These are phyloP conservation scores for Aspergillus niger DNA, from an alignment of 2,329 filamentous ascomycete genomes.

Conservation along the genomic window DNA sequence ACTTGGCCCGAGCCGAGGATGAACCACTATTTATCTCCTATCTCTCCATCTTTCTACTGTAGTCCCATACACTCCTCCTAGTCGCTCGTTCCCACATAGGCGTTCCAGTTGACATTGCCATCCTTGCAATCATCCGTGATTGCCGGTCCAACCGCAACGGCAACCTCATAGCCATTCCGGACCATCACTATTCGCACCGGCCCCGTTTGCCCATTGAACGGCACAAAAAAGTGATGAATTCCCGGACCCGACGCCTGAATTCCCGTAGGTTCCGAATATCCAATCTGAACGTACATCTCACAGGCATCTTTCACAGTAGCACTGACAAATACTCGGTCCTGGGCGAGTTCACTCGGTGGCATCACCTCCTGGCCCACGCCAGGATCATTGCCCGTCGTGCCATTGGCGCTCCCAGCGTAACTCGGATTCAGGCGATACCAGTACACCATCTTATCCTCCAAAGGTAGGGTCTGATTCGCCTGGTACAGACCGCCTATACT, in stretches of 20 bases:
- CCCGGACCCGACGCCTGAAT: slow-evolving; percentile 26
- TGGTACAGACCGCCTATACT: slow-evolving; percentile 27
- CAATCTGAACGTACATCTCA: slow-evolving; percentile 33
- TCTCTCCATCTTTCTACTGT: too few species aligned
- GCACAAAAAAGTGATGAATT: slow-evolving; percentile 36
- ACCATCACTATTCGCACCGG: slow-evolving; percentile 30
- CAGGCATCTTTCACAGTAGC: slow-evolving; percentile 30
- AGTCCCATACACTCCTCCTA: background rate
- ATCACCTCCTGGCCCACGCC: slow-evolving; percentile 30
- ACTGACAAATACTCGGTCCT: slow-evolving; percentile 37
- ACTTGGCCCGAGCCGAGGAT: background rate
- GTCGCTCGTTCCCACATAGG: slow-evolving; percentile 37
- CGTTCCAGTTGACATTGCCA: slow-evolving; percentile 39
- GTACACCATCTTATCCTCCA: slow-evolving; percentile 34
- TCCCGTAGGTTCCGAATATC: slow-evolving; percentile 21
- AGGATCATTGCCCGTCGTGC: slow-evolving; percentile 40
- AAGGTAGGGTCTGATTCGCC: slow-evolving; percentile 17
- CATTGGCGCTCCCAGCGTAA: slow-evolving; percentile 29
- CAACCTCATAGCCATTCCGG: slow-evolving; percentile 26
- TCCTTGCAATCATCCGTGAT: slow-evolving; percentile 32
- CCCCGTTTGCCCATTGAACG: slow-evolving; percentile 34
- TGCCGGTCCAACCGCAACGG: slow-evolving; percentile 28
- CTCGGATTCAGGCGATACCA: slow-evolving; percentile 41
- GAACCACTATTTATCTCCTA: background rate
- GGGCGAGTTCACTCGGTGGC: slow-evolving; percentile 29